A percentile compares a stretch with the other conserved stretches of the same genome.
Conservation (phyloP, 1,139 yeast species). For the Debaryomyces nepalensis region DNA sequence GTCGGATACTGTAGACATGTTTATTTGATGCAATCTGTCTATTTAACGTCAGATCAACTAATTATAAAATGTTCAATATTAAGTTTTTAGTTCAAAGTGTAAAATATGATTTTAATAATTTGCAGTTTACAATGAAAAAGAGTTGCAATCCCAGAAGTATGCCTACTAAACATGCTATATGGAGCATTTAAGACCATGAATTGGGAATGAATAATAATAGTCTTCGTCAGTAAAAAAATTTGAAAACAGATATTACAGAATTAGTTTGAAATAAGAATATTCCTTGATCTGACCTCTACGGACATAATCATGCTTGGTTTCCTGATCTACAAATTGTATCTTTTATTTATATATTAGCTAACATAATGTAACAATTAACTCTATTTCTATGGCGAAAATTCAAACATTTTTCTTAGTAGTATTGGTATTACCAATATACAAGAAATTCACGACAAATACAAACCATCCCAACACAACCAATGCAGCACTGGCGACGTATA, state of each 20-base stretch:
- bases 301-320: too few species aligned
- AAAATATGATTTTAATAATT: neutral
- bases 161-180: too few species aligned
- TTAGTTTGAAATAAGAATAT: too few species aligned
- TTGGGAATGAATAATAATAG: too few species aligned
- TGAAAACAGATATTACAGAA: too few species aligned
- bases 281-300: too few species aligned
- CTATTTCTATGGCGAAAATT: slow-evolving; percentile 9
- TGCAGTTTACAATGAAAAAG: neutral
- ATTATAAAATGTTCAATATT: neutral
- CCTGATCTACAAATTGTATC: too few species aligned
- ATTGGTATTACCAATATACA: slow-evolving; percentile 48
- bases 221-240: too few species aligned
- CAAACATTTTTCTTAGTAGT: slow-evolving; percentile 37
- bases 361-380: neutral
- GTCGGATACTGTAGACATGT: slow-evolving; percentile 16
- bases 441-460: slow-evolving; percentile 68
- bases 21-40: neutral
- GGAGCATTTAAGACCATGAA: too few species aligned
- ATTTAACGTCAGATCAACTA: neutral
- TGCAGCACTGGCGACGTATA: slow-evolving; percentile 73
- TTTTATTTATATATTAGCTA: neutral
- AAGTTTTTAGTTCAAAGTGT: neutral
- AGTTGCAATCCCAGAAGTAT: too few species aligned
- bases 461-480: slow-evolving; percentile 80